Conservation (phyloP, 768 basidiomycete species). For the Rubroboletus satanas region DNA sequence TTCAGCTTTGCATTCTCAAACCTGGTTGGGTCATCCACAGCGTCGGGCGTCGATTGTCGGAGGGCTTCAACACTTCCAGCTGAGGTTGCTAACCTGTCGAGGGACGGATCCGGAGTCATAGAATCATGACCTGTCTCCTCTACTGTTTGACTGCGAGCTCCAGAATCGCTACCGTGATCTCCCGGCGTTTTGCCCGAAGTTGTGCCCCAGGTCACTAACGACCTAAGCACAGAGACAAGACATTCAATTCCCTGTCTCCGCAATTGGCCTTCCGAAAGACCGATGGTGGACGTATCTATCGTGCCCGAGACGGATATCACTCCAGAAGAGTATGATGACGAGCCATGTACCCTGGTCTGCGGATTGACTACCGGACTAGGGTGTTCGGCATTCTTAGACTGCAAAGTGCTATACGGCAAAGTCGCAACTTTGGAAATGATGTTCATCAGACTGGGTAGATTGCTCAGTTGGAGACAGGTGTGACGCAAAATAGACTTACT, state of each 20-base stretch:
- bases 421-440: slow-evolving; percentile 91
- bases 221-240: slow-evolving; percentile 81
- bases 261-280: slow-evolving; percentile 78
- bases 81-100: slow-evolving; percentile 50
- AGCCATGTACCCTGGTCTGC: slow-evolving; percentile 32
- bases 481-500: slow-evolving; percentile 43
- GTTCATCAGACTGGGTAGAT: slow-evolving; percentile 70
- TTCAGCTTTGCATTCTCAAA: slow-evolving; percentile 96
- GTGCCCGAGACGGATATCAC: slow-evolving; percentile 62
- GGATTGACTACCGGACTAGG: slow-evolving; percentile 58
- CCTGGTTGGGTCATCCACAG: slow-evolving; percentile 82
- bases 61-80: slow-evolving; percentile 50
- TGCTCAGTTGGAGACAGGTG: slow-evolving; percentile 4
- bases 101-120: slow-evolving; percentile 51
- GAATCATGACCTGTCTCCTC: slow-evolving; percentile 55
- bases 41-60: slow-evolving; percentile 71
- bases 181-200: slow-evolving; percentile 37
- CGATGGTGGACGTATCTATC: slow-evolving; percentile 63
- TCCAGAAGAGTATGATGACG: slow-evolving; percentile 55
- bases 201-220: slow-evolving; percentile 88
- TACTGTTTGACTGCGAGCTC: slow-evolving; percentile 42
- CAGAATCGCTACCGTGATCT: slow-evolving; percentile 36
- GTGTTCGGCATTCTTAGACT: slow-evolving; percentile 54
- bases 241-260: slow-evolving; percentile 94
- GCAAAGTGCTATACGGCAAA: slow-evolving; percentile 42